Conservation (phyloP, 495 filamentous ascomycete genomes). For the Cladorrhinum samala region DNA sequence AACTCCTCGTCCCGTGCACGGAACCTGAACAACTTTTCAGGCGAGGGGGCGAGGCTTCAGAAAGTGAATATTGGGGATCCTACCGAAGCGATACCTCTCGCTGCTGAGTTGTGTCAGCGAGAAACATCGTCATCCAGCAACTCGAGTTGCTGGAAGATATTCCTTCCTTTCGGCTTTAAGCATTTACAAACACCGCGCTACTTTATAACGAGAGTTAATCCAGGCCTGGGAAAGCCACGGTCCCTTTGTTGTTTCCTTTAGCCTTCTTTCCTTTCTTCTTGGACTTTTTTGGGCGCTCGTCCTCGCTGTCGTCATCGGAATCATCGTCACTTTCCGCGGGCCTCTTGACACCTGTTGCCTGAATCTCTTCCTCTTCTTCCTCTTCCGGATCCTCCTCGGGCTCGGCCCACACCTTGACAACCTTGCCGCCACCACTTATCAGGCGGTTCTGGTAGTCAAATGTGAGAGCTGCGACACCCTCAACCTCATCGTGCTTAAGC, state of each 20-base stretch:
- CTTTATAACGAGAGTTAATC: too few relatives aligned
- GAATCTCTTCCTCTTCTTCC: conserved; percentile 38
- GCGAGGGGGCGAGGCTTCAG: too few relatives aligned
- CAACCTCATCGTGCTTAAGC: conserved; percentile 74
- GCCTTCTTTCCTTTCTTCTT: conserved; percentile 43
- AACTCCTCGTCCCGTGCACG: too few relatives aligned
- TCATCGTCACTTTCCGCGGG: conserved; percentile 37
- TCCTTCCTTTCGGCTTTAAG: conserved; percentile 60
- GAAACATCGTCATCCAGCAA: too few relatives aligned
- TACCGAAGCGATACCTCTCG: too few relatives aligned
- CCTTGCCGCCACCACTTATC: conserved; percentile 76
- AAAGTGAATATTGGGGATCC: too few relatives aligned
- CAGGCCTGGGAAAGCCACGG: conserved; percentile 27
- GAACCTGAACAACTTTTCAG: too few relatives aligned
- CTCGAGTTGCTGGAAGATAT: too few relatives aligned
- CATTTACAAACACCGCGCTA: not conserved
- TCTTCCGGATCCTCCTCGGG: conserved; percentile 36
- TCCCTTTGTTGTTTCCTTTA: conserved; percentile 28
- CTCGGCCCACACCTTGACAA: conserved; percentile 75
- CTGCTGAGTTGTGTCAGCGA: too few relatives aligned
- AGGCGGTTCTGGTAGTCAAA: conserved; percentile 80
- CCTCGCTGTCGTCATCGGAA: conserved; percentile 35
- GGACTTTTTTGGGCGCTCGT: conserved; percentile 37
- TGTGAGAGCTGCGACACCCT: conserved; percentile 68
- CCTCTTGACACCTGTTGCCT: conserved; percentile 40